Evolutionary conservation across 2,329 filamentous ascomycete species (phyloP).

Genomic region (Incumbomyces delicatus): DNA sequence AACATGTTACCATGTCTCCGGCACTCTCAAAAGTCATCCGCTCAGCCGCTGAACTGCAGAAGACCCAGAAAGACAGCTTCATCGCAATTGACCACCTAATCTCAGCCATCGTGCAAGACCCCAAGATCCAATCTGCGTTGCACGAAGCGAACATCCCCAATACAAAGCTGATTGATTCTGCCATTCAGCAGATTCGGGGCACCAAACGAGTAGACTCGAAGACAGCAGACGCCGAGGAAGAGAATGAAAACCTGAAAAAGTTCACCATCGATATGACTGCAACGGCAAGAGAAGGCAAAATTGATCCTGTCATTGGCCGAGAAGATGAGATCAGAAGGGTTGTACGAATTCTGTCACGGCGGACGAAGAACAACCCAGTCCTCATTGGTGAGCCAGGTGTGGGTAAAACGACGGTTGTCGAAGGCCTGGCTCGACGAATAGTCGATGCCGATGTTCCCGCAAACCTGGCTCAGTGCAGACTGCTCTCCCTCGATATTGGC

Average conservation of each 20-base stretch:
- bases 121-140: conserved; percentile 60
- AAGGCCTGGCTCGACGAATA: conserved; percentile 87
- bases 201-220: conserved; percentile 92
- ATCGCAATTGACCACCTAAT: conserved; percentile 95
- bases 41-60: conserved; percentile 78
- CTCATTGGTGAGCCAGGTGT: conserved; percentile 97
- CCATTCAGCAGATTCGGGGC: conserved; percentile 83
- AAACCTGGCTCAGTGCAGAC: conserved; percentile 84
- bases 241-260: conserved; percentile 92
- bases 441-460: conserved; percentile 95
- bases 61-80: conserved; percentile 93
- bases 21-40: conserved; percentile 73
- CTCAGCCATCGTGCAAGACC: conserved; percentile 69
- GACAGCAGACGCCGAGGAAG: conserved; percentile 81
- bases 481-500: conserved; percentile 91
- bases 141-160: conserved; percentile 88
- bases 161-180: conserved; percentile 76
- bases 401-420: conserved; percentile 95
- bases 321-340: conserved; percentile 87
- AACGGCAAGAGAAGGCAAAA: conserved; percentile 89
- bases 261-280: conserved; percentile 98
- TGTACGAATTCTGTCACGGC: conserved; percentile 81
- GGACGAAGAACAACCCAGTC: conserved; percentile 97
- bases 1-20: conserved; percentile 73
- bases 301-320: conserved; percentile 91